These are phyloP conservation scores for Phytophthora sojae DNA, from an alignment of 352 stramenopile genomes.

Conservation along the genomic window DNA sequence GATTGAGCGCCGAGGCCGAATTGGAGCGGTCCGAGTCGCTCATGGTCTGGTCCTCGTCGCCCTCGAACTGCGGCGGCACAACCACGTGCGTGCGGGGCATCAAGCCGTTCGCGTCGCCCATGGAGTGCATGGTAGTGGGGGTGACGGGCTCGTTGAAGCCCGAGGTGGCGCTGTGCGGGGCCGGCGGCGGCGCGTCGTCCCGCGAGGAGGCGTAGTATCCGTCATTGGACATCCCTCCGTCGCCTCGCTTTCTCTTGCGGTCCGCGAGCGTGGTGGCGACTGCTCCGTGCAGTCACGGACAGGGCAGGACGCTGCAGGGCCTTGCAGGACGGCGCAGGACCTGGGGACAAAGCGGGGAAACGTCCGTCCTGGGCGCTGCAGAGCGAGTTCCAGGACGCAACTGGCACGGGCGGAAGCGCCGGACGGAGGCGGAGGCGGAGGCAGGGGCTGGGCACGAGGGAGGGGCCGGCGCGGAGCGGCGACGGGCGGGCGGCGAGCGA, in stretches of 20 bases:
- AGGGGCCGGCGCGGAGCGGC: background rate
- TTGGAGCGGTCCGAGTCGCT: slow-evolving; percentile 19
- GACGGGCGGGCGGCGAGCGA: slow-evolving; percentile 6
- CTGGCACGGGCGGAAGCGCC: background rate
- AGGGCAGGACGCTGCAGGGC: slow-evolving; percentile 16
- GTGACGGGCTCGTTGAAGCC: slow-evolving; percentile 31
- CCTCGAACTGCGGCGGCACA: slow-evolving; percentile 28
- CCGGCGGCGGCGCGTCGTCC: slow-evolving; percentile 40
- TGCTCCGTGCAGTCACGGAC: slow-evolving; percentile 34
- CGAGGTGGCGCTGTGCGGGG: slow-evolving; percentile 37
- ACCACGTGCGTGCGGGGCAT: slow-evolving; percentile 24
- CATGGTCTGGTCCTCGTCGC: slow-evolving; percentile 48
- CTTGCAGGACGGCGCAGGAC: background rate
- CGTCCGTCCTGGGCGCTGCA: slow-evolving; percentile 9
- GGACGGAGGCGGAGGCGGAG: background rate
- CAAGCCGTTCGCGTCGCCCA: slow-evolving; percentile 30
- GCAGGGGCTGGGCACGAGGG: background rate
- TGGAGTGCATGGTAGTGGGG: slow-evolving; percentile 26
- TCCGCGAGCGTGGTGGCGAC: slow-evolving; percentile 47
- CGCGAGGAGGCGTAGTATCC: slow-evolving; percentile 61
- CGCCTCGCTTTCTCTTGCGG: slow-evolving; percentile 67
- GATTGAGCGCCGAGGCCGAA: slow-evolving; percentile 45
- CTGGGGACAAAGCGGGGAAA: slow-evolving; percentile 1
- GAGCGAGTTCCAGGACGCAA: background rate
- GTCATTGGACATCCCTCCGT: slow-evolving; percentile 69